Base-by-base conservation (phyloP, 148 eudicot genomes). In the Spergularia marina region DNA sequence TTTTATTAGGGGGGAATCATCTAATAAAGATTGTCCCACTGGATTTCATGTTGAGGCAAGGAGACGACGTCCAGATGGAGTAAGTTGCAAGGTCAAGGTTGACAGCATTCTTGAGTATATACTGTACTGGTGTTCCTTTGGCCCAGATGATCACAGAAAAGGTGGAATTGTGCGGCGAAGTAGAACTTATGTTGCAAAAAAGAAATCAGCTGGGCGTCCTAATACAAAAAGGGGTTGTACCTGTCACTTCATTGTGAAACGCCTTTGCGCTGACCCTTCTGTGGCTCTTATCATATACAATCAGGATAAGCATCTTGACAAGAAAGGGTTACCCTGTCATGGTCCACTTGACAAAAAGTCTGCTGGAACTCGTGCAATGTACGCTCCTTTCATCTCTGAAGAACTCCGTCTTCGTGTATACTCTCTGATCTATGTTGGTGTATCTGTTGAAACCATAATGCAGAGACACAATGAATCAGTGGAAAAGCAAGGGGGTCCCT, bases 61-160 rank as follows among this genome's bases (percentile, higher is more conserved):
- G 83, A 86, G 98, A 76, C 80, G 85, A 51, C 86, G 89, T 53
- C 73, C 84, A 56, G 76, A 83, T 16, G 72, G 87, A 80, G 78
- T 78, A 81, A 6, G 88, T 65, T 86, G 74, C 90, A 94, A 94
- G 83, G 89, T 88, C 47, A 94, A 94, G 81, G 96, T 94, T 77
- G 98, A 94, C 84, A 91, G 98, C 39, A 86, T 89, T 73, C 97
- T 92, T 60, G 98, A 94, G 73, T 94, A 94, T 81, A 94, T 92
- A 40, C 69, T 94, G 98, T 94, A 91, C 74, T 94, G 98, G 97
- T 94, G 98, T 73, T 94, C 98, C 61, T 92, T 91, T 88, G 98
- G 98, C 13, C 98, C 98, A 30, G 97, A 92, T 80, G 98, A 94
- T 76, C 92, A 87, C 72, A 79, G 98, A 60, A 87, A 86, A 80